phyloP scores from a whole-genome alignment of 2,329 filamentous ascomycete genomes.

The Beauveria sp. region DNA sequence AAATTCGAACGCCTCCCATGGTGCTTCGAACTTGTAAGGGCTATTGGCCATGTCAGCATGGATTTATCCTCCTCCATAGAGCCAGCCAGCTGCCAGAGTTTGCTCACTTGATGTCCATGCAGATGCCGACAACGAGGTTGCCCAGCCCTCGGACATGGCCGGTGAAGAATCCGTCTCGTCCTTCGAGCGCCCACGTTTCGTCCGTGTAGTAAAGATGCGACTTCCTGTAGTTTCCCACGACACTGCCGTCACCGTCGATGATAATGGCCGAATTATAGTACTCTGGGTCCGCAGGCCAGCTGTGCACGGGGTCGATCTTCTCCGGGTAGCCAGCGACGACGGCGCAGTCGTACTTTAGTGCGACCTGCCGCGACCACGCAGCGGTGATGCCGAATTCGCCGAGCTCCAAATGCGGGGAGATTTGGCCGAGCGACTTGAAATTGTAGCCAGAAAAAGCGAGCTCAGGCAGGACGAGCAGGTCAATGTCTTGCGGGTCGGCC shows the following conservation, averaged over 20 bases:
- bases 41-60: not conserved
- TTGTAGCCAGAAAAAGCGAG: conserved; percentile 72
- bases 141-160: conserved; percentile 36
- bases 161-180: conserved; percentile 36
- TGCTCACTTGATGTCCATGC: conserved; percentile 46
- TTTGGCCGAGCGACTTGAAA: conserved; percentile 61
- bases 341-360: conserved; percentile 57
- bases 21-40: conserved; percentile 12
- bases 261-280: conserved; percentile 50
- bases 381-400: conserved; percentile 59
- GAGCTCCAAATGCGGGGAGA: conserved; percentile 61
- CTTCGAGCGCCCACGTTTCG: conserved; percentile 50
- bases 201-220: conserved; percentile 48
- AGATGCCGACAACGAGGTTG: conserved; percentile 45
- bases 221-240: conserved; percentile 54
- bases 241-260: conserved; percentile 52
- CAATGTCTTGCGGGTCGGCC: conserved; percentile 46
- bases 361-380: conserved; percentile 61
- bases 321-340: conserved; percentile 73
- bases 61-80: too few species aligned
- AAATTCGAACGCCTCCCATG: conserved; percentile 21
- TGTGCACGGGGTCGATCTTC: conserved; percentile 42
- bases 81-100: not conserved
- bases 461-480: conserved; percentile 68
- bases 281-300: conserved; percentile 45